Conservation (phyloP, 495 filamentous ascomycete genomes). For the Penicillium diatomitis region DNA sequence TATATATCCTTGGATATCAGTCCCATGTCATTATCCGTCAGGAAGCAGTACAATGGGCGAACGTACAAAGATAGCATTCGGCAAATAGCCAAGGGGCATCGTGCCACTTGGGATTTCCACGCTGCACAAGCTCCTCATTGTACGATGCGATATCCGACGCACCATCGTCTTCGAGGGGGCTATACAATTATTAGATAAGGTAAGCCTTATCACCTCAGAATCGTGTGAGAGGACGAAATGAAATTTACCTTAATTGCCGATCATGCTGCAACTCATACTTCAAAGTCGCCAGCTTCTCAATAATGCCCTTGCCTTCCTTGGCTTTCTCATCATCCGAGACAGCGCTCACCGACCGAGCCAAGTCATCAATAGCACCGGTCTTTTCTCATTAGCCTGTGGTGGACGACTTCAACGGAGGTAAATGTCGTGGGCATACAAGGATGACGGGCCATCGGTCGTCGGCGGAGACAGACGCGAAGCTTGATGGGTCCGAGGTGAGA, state of each 20-base stretch:
- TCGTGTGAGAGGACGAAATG: no score
- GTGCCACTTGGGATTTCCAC: constrained; percentile 73
- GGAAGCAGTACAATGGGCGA: neutral
- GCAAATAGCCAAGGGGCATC: constrained; percentile 77
- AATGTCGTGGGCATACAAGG: constrained; percentile 45
- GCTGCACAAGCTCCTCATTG: constrained; percentile 72
- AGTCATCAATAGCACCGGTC: constrained; percentile 92
- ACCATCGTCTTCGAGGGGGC: constrained; percentile 76
- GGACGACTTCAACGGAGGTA: neutral
- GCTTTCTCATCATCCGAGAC: constrained; percentile 49
- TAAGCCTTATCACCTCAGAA: no score
- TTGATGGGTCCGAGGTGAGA: constrained; percentile 68
- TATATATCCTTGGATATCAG: constrained; percentile 14
- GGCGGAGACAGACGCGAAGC: constrained; percentile 78
- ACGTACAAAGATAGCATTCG: constrained; percentile 93
- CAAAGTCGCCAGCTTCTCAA: constrained; percentile 67
- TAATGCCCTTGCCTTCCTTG: constrained; percentile 77
- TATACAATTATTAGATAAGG: constrained; percentile 18
- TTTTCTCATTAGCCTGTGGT: constrained; percentile 24
- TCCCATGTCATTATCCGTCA: neutral
- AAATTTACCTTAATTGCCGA: constrained; percentile 63
- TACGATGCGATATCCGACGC: constrained; percentile 68
- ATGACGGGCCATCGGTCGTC: constrained; percentile 90
- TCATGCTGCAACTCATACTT: constrained; percentile 97
- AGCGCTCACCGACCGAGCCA: constrained; percentile 59